A percentile compares a stretch with the other conserved stretches of the same genome.
phyloP scores from a whole-genome alignment of 1,139 yeast genomes.

The Ogataea hybrid region DNA sequence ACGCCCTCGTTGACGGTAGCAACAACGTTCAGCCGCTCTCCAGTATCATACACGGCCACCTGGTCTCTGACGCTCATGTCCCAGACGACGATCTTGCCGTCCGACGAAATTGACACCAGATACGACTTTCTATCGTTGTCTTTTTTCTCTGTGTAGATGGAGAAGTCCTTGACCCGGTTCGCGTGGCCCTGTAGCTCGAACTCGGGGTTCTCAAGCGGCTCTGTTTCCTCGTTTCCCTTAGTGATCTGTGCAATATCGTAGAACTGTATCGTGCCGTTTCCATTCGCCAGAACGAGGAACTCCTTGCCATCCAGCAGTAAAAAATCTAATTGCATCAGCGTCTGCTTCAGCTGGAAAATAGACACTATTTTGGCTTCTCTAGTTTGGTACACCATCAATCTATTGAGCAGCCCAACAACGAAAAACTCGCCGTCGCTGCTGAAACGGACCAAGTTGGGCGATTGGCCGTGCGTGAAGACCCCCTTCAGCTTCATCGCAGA shows the following conservation, averaged over 20 bases:
- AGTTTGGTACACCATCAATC: conserved; percentile 64
- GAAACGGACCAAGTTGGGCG: conserved; percentile 70
- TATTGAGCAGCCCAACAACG: conserved; percentile 69
- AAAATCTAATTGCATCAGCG: conserved; percentile 69
- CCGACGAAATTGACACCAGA: conserved; percentile 83
- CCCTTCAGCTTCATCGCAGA: conserved; percentile 75
- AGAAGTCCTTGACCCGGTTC: conserved; percentile 77
- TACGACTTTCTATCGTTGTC: conserved; percentile 31
- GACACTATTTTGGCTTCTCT: conserved; percentile 57
- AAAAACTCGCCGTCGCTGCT: conserved; percentile 60
- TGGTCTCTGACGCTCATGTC: conserved; percentile 68
- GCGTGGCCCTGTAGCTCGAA: conserved; percentile 77
- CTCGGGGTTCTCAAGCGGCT: conserved; percentile 38
- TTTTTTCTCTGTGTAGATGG: conserved; percentile 43
- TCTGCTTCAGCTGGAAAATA: conserved; percentile 43
- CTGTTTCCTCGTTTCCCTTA: conserved; percentile 23
- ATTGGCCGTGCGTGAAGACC: conserved; percentile 59
- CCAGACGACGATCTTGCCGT: conserved; percentile 93
- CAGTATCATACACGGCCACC: conserved; percentile 85
- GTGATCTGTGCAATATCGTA: conserved; percentile 36
- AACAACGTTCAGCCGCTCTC: conserved; percentile 91
- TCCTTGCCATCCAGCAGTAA: conserved; percentile 44
- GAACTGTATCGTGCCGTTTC: conserved; percentile 71
- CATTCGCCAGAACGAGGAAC: conserved; percentile 65
- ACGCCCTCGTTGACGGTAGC: conserved; percentile 73